phyloP scores from a whole-genome alignment of 495 filamentous ascomycete species.

The Aspergillus wentii region DNA sequence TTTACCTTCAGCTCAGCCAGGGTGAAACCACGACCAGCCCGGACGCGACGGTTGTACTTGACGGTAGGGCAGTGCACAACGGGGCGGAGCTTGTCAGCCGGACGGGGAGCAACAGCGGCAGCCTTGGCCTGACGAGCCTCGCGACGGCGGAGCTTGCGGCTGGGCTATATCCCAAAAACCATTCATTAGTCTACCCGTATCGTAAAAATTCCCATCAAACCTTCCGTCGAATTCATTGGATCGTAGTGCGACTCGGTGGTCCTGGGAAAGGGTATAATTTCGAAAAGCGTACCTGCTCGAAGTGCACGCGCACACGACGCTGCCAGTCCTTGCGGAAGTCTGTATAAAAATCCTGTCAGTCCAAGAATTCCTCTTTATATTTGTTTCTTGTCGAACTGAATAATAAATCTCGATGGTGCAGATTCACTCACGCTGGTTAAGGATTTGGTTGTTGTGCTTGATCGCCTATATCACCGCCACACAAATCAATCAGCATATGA shows the following conservation, averaged over 20 bases:
- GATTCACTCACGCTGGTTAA: constrained; percentile 79
- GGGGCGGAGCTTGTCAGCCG: constrained; percentile 93
- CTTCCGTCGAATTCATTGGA: constrained; percentile 10
- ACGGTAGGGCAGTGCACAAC: constrained; percentile 90
- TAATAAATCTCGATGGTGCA: constrained; percentile 12
- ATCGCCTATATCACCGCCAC: constrained; percentile 63
- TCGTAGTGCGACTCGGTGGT: constrained; percentile 12
- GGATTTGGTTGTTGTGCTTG: constrained; percentile 99
- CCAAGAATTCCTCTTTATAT: constrained; percentile 13
- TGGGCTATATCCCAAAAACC: constrained; percentile 59
- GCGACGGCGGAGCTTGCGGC: constrained; percentile 86
- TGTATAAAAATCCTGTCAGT: constrained; percentile 36
- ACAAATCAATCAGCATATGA: constrained; percentile 23
- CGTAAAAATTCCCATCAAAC: constrained; percentile 4
- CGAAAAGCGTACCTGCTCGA: constrained; percentile 85
- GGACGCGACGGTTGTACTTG: constrained; percentile 98
- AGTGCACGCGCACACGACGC: constrained; percentile 94
- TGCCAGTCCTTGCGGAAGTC: constrained; percentile 99
- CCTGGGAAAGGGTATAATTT: constrained; percentile 14
- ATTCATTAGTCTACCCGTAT: constrained; percentile 28
- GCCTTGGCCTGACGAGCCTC: constrained; percentile 88
- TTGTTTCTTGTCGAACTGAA: constrained; percentile 13
- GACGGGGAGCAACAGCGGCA: constrained; percentile 87
- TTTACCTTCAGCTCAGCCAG: constrained; percentile 94
- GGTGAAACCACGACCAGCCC: constrained; percentile 95